A percentile compares a stretch with the other conserved stretches of the same genome.
phyloP scores from a whole-genome alignment of 192 early-diverging fungal species.

The Backusella luteola region DNA sequence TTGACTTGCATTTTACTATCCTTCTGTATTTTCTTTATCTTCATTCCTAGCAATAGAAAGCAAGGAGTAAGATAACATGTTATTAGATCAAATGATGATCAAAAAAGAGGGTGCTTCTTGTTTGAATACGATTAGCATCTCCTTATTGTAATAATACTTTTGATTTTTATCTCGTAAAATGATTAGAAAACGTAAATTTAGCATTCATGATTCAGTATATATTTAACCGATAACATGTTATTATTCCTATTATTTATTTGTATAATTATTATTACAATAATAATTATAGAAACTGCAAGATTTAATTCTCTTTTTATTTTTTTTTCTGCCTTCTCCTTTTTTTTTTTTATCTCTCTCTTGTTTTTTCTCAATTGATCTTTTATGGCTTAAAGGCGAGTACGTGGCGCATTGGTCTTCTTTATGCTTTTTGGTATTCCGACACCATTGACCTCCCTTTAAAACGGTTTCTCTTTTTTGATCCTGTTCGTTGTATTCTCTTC shows the following conservation, averaged over 20 bases:
- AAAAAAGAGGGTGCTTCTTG: too few relatives aligned
- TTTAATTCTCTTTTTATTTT: neutral
- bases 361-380: neutral
- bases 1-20: too few relatives aligned
- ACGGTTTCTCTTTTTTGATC: neutral
- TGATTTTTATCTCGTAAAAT: too few relatives aligned
- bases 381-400: neutral
- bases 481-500: neutral
- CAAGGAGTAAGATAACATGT: too few relatives aligned
- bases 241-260: neutral
- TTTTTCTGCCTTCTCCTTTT: neutral
- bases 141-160: too few relatives aligned
- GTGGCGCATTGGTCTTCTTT: neutral
- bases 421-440: neutral
- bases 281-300: neutral
- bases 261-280: neutral
- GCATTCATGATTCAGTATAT: too few relatives aligned
- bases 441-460: neutral
- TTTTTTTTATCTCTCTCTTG: neutral
- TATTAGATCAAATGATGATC: too few relatives aligned
- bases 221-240: neutral
- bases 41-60: too few relatives aligned
- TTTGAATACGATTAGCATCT: too few relatives aligned
- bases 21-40: too few relatives aligned
- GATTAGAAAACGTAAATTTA: too few relatives aligned